phyloP scores from a whole-genome alignment of 148 eudicot genomes.

The Diospyros kaki region DNA sequence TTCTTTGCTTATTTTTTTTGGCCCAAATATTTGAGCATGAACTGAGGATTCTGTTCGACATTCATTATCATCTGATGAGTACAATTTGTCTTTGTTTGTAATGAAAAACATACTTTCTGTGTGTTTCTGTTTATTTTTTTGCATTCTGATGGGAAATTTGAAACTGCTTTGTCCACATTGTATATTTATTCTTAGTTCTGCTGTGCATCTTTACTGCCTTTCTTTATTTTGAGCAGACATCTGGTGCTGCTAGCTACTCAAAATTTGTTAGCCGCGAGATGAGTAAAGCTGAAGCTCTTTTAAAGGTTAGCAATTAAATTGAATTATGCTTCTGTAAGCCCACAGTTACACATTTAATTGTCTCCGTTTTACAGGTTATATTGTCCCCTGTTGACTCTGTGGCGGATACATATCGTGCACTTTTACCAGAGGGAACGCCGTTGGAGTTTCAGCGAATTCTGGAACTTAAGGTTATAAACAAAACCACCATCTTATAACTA shows the following conservation, averaged over 20 bases:
- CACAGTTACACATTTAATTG: background rate
- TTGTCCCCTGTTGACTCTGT: conserved; percentile 94
- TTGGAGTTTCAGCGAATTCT: conserved; percentile 84
- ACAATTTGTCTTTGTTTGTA: background rate
- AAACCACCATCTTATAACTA: background rate
- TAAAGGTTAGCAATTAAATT: conserved; percentile 48
- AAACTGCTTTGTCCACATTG: background rate
- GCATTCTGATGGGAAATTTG: background rate
- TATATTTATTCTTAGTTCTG: conserved; percentile 2
- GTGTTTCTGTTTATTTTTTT: background rate
- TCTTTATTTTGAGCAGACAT: conserved; percentile 37
- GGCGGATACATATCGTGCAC: conserved; percentile 92
- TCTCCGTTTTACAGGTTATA: conserved; percentile 62
- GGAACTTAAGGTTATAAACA: conserved; percentile 70
- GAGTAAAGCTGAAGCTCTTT: conserved; percentile 98
- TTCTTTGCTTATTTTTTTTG: too few species aligned
- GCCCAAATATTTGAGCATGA: too few species aligned
- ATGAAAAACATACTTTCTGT: background rate
- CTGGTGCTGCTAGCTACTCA: conserved; percentile 86
- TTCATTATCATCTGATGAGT: too few species aligned
- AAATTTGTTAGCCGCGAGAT: conserved; percentile 92
- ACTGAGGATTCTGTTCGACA: too few species aligned
- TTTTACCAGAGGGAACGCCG: conserved; percentile 94
- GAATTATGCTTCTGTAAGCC: background rate
- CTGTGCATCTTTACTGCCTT: background rate